phyloP scores from a whole-genome alignment of 2,329 filamentous ascomycete genomes.

The Coniella lustricola region DNA sequence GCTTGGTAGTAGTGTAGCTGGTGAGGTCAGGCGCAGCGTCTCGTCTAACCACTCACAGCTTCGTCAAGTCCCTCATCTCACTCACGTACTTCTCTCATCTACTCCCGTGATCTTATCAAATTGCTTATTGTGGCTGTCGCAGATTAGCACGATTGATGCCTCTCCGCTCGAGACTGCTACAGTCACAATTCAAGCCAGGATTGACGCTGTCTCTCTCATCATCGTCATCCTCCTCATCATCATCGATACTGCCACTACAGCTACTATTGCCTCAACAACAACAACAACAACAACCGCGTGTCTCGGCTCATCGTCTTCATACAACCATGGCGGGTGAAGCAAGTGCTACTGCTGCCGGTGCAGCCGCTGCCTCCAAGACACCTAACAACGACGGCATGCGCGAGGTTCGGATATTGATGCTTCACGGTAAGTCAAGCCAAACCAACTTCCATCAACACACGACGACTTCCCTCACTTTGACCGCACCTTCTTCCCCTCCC shows the following conservation, averaged over 20 bases:
- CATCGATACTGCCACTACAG: too few species aligned
- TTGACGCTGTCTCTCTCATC: background rate
- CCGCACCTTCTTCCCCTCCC: too few species aligned
- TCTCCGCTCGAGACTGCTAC: background rate
- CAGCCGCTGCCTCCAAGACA: background rate
- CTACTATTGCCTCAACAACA: too few species aligned
- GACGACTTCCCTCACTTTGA: too few species aligned
- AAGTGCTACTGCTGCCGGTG: background rate
- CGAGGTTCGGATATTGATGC: constrained; percentile 65
- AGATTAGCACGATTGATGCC: constrained; percentile 2
- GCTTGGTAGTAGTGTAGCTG: too few species aligned
- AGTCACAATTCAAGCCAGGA: background rate
- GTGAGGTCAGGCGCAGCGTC: too few species aligned
- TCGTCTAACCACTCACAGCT: background rate
- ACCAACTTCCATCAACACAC: too few species aligned
- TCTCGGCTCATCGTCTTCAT: background rate
- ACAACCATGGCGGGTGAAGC: constrained; percentile 7
- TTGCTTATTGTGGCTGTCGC: background rate
- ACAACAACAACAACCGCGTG: too few species aligned
- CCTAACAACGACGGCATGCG: constrained; percentile 35
- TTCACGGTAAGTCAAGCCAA: constrained; percentile 50
- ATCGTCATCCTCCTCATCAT: background rate
- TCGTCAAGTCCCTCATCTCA: too few species aligned
- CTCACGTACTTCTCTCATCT: too few species aligned
- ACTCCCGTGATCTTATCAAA: background rate